Base-by-base conservation (phyloP, 2,329 filamentous ascomycete species). In the Parafenestella ontariensis region DNA sequence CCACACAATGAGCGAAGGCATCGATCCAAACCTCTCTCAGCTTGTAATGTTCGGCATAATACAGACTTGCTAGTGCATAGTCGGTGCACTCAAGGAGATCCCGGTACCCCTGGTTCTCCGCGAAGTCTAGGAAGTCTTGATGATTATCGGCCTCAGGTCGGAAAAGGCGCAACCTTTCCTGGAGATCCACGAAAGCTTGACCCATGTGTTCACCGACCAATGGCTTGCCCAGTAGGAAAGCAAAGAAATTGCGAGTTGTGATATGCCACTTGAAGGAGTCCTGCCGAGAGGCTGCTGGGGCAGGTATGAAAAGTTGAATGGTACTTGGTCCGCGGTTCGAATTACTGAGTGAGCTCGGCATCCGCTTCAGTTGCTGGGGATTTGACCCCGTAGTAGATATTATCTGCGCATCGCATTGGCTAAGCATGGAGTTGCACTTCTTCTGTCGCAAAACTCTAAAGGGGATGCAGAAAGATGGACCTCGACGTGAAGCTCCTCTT, bases 1-100 rank as follows among this genome's bases (percentile, higher is more conserved):
- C 91, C 31, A 89, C 88, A 68, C 90, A 92, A 67, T 95, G 91
- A 13, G 85, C 82, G 73, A 93, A 92, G 0, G 90, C 87, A 65
- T 90, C 84, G 10, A 87, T 82, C 79, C 91, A 94, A 11, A 91
- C 75, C n/a, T 86, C 82, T 48, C 79, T 80, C 23, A 89, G 74
- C 46, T 84, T 82, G 59, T 87, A 88, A 20, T 81, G 78, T 66
- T 94, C 90, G 1, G 89, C 87, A 39, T 92, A 82, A 46, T 84
- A 83, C 11, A 94, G 76, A 40, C 88, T 78, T 0, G 87, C 89
- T 33, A 92, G 71, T 0, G 90, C 87, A 67, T 92, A 86, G 46
- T 87, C 82, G 0, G 88, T 85, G 55, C 86, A 85, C 54, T 86
- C 83, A 2, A 83, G 81, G 68, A 93, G 83, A 54, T 87, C 82